Base-by-base conservation (phyloP, 352 stramenopile species). In the Globisporangium uncinulatum region DNA sequence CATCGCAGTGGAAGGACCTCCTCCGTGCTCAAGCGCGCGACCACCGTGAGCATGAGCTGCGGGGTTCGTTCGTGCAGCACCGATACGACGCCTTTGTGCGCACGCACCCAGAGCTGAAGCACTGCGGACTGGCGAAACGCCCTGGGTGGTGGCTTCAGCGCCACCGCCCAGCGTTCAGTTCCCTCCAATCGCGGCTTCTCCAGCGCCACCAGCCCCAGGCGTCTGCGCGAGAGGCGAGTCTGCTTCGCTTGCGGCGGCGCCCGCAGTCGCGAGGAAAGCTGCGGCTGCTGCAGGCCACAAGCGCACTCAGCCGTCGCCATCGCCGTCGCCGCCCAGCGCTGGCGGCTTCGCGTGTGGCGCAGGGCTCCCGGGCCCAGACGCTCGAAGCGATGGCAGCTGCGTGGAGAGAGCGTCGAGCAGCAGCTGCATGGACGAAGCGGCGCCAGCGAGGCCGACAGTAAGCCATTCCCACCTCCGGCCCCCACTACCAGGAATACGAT, bases 11-110 rank as follows among this genome's bases (percentile, higher is more conserved):
- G 59, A 63, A 61, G 10, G 66, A 73, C 50, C 36, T n/a, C 34
- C 44, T 71, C 7, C 59, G 55, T 17, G 29, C 50, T 13, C 49
- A 68, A 15, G n/a, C 53, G 24, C 42, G 65, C 46, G 56, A 49
- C n/a, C 54, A 51, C 4, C 20, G 48, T 21, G 50, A 60, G 37
- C 54, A 43, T 19, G 41, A 39, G 14, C 45, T 20, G n/a, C 54
- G 49, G 15, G 68, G 66, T 48, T 55, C 66, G 13, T 73, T 73
- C 19, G 66, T 73, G 11, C 58, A 58, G n/a, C 52, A 54, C 34
- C 45, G 50, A 32, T 70, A 70, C 53, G 45, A 57, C 8, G 41
- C 34, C 8, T 73, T 73, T 29, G 49, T 70, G 32, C 60, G 49
- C 29, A n/a, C 55, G 46, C 55, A 58, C n/a, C 66, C 66, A 0